phyloP scores from a whole-genome alignment of 768 basidiomycete species.

The Amanita pseudoporphyria region DNA sequence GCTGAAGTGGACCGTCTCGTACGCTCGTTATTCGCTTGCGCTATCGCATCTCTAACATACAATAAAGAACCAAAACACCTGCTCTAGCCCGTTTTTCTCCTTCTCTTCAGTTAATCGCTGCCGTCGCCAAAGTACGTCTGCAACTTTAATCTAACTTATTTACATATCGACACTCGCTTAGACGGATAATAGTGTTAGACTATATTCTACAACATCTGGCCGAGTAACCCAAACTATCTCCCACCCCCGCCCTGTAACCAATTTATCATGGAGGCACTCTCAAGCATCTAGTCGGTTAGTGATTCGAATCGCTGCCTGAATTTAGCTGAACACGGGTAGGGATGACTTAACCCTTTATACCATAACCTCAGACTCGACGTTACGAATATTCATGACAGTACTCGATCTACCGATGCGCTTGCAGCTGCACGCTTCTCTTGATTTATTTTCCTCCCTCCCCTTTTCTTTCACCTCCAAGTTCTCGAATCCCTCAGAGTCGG shows the following conservation, averaged over 20 bases:
- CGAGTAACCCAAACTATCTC: slow-evolving; percentile 56
- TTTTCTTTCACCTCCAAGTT: slow-evolving; percentile 25
- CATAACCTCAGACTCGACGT: slow-evolving; percentile 69
- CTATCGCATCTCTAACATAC: slow-evolving; percentile 2
- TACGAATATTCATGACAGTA: slow-evolving; percentile 83
- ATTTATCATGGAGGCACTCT: slow-evolving; percentile 66
- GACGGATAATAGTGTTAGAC: slow-evolving; percentile 48
- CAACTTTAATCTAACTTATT: background rate
- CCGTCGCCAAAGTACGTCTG: slow-evolving; percentile 40
- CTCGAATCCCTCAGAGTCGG: slow-evolving; percentile 28
- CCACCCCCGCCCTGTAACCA: slow-evolving; percentile 66
- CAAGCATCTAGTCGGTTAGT: slow-evolving; percentile 51
- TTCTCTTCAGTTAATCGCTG: slow-evolving; percentile 65
- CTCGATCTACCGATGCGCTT: slow-evolving; percentile 77
- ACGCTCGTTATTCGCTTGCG: slow-evolving; percentile 15
- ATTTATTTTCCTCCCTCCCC: slow-evolving; percentile 53
- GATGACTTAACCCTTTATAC: slow-evolving; percentile 78
- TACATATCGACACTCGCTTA: slow-evolving; percentile 17
- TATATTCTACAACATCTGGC: slow-evolving; percentile 68
- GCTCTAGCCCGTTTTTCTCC: slow-evolving; percentile 59
- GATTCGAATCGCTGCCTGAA: background rate
- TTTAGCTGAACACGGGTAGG: slow-evolving; percentile 23
- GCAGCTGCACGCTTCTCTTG: slow-evolving; percentile 76
- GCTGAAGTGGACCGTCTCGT: slow-evolving; percentile 66
- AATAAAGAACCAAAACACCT: slow-evolving; percentile 38